phyloP scores from a whole-genome alignment of 495 filamentous ascomycete genomes.

The Talaromyces stipitatus region DNA sequence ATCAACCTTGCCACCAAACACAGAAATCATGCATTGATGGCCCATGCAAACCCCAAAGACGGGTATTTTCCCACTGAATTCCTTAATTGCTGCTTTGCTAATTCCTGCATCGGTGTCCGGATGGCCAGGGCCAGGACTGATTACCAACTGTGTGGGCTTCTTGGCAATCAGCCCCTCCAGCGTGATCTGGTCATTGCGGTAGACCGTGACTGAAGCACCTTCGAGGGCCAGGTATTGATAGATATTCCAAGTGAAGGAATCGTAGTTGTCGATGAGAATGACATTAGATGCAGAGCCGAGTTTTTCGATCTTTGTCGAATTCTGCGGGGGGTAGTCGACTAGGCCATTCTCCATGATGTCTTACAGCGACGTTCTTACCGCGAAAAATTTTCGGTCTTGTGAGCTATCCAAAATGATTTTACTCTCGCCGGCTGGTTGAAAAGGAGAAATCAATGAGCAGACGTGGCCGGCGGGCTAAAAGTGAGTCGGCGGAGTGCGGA shows the following conservation, averaged over 20 bases:
- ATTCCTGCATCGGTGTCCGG: constrained; percentile 84
- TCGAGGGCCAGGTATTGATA: constrained; percentile 95
- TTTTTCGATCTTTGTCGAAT: constrained; percentile 59
- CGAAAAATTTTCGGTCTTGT: background rate
- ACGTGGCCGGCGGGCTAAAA: too few relatives aligned
- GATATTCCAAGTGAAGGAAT: constrained; percentile 98
- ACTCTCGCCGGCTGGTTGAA: background rate
- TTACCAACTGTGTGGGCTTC: constrained; percentile 85
- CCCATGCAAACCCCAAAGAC: constrained; percentile 98
- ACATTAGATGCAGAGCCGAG: constrained; percentile 78
- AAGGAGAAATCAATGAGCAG: background rate
- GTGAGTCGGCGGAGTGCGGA: background rate
- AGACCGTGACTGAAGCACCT: constrained; percentile 81
- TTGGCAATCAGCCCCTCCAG: constrained; percentile 72
- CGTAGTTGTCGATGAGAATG: constrained; percentile 96
- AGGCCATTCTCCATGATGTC: constrained; percentile 45
- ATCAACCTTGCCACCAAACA: constrained; percentile 84
- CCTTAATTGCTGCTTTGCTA: constrained; percentile 77
- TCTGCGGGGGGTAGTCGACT: constrained; percentile 79
- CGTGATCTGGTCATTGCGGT: constrained; percentile 84
- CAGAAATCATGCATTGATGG: constrained; percentile 91
- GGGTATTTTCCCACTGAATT: constrained; percentile 92
- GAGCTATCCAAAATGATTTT: background rate
- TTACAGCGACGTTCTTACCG: background rate
- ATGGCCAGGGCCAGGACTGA: constrained; percentile 93